Evolutionary conservation across 345 rosid species (phyloP).

Genomic region (Murraya paniculata): DNA sequence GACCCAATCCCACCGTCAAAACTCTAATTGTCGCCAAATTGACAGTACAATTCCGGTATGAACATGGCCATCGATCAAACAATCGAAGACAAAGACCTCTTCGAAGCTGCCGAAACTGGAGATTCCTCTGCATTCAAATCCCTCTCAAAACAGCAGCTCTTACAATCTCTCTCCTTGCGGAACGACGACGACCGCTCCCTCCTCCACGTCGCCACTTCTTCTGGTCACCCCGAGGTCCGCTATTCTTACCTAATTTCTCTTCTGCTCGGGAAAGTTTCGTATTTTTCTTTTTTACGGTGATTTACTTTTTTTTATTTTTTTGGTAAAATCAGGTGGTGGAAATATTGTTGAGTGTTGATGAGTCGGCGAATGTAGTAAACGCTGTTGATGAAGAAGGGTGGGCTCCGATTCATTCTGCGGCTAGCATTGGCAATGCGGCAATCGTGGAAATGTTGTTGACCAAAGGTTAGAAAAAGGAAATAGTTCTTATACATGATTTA

Average conservation of each 20-base stretch:
- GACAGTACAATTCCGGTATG: conserved; percentile 13
- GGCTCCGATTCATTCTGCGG: conserved; percentile 84
- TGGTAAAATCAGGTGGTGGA: conserved; percentile 49
- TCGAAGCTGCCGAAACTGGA: conserved; percentile 82
- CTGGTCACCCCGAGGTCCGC: conserved; percentile 46
- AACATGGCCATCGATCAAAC: conserved; percentile 46
- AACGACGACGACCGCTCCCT: conserved; percentile 90
- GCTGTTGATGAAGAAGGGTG: conserved; percentile 88
- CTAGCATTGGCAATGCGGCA: conserved; percentile 69
- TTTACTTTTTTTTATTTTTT: background rate
- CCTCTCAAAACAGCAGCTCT: conserved; percentile 48
- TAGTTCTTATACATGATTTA: background rate
- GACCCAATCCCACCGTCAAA: background rate
- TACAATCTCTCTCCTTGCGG: conserved; percentile 43
- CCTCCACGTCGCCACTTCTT: conserved; percentile 76
- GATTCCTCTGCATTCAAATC: conserved; percentile 53
- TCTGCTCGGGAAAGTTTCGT: background rate
- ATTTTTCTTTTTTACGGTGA: background rate
- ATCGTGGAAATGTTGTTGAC: conserved; percentile 54
- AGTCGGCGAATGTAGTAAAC: conserved; percentile 43
- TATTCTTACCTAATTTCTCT: background rate
- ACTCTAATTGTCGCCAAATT: background rate
- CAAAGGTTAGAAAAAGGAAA: conserved; percentile 36
- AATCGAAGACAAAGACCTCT: conserved; percentile 56
- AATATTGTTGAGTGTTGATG: conserved; percentile 50